Conservation (phyloP, 176 grass and related monocot species). For the Ensete ventricosum region DNA sequence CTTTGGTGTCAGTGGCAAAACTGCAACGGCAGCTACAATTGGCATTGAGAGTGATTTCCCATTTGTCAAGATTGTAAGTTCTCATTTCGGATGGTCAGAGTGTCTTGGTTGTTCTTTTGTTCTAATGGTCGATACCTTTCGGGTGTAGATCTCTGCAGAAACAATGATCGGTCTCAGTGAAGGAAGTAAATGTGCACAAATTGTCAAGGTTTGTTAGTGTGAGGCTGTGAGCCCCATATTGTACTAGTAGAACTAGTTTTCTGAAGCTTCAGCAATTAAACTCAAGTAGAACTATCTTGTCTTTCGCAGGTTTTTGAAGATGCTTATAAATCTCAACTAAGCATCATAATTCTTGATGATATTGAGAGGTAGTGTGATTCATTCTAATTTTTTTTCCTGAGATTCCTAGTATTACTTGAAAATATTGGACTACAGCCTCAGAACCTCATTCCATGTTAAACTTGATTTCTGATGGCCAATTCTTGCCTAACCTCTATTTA, state of each 20-base stretch:
- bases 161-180: slow-evolving; percentile 95
- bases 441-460: not conserved
- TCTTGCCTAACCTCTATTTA: too few species aligned
- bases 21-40: slow-evolving; percentile 63
- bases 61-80: slow-evolving; percentile 92
- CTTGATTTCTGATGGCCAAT: too few species aligned
- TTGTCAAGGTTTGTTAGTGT: slow-evolving; percentile 63
- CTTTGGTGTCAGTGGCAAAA: slow-evolving; percentile 42
- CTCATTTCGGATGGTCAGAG: not conserved
- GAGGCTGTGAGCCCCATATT: slow-evolving; percentile 4
- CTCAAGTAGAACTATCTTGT: not conserved
- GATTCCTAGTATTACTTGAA: not conserved
- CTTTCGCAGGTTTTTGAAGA: slow-evolving; percentile 77
- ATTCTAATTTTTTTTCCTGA: not conserved
- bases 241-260: not conserved
- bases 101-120: not conserved
- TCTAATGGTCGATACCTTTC: not conserved
- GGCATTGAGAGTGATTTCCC: slow-evolving; percentile 95
- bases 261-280: not conserved
- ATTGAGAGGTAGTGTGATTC: slow-evolving; percentile 43
- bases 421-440: not conserved
- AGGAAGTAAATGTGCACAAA: slow-evolving; percentile 77
- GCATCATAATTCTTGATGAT: slow-evolving; percentile 97
- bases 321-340: slow-evolving; percentile 93
- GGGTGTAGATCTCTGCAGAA: slow-evolving; percentile 68